Conservation (phyloP, 2,329 filamentous ascomycete species). For the Colletotrichum cuscutae region DNA sequence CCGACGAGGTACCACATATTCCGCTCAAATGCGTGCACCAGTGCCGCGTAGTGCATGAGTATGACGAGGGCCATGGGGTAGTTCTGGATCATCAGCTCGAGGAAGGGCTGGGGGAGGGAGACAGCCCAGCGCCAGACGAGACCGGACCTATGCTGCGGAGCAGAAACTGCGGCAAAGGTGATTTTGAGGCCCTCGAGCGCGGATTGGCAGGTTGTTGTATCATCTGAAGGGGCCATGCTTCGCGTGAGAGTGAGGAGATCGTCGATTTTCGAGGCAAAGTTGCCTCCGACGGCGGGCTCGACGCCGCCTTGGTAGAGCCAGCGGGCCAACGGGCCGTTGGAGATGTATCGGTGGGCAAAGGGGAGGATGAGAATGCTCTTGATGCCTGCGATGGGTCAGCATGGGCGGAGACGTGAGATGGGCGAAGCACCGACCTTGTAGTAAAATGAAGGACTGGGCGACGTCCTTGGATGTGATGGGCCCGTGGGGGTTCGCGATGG, state of each 20-base stretch:
- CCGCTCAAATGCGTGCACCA: slow-evolving; percentile 24
- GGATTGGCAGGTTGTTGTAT: slow-evolving; percentile 26
- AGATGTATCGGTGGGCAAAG: slow-evolving; percentile 22
- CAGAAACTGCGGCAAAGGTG: slow-evolving; percentile 22
- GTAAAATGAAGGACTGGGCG: slow-evolving; percentile 35
- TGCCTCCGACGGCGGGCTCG: slow-evolving; percentile 14
- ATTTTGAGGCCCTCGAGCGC: slow-evolving; percentile 29
- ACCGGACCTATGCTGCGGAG: slow-evolving; percentile 14
- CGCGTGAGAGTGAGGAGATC: slow-evolving; percentile 29
- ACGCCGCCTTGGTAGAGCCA: slow-evolving; percentile 31
- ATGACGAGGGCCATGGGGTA: slow-evolving; percentile 36
- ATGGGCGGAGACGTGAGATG: too few relatives aligned
- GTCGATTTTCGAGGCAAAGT: slow-evolving; percentile 26
- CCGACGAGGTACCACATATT: slow-evolving; percentile 33
- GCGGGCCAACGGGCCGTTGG: slow-evolving; percentile 23
- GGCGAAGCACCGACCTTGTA: slow-evolving; percentile 29
- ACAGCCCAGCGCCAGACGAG: slow-evolving; percentile 37
- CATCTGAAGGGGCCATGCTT: slow-evolving; percentile 29
- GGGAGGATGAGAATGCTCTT: slow-evolving; percentile 33
- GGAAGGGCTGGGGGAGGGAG: slow-evolving; percentile 33
- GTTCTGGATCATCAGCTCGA: slow-evolving; percentile 33
- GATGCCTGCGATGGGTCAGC: slow-evolving; percentile 21
- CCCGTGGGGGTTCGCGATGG: slow-evolving; percentile 26
- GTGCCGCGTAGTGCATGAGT: slow-evolving; percentile 37
- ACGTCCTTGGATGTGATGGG: slow-evolving; percentile 31